These are phyloP conservation scores for Corynascus novoguineensis DNA, from an alignment of 495 filamentous ascomycete genomes.

Conservation along the genomic window DNA sequence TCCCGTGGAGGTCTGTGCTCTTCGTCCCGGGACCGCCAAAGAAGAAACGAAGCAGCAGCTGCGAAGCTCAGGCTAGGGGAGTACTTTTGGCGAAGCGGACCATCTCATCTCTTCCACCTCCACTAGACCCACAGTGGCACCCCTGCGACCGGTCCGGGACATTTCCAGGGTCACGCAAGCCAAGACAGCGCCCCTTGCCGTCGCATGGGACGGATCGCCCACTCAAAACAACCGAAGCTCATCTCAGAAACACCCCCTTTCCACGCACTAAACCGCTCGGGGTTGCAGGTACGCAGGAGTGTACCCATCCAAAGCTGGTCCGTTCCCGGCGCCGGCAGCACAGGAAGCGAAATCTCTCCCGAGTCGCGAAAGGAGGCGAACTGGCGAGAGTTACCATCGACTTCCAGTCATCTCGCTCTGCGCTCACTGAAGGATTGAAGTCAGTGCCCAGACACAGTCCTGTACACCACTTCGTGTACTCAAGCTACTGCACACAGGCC, in stretches of 20 bases:
- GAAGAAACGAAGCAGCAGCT: too few relatives aligned
- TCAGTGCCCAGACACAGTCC: too few relatives aligned
- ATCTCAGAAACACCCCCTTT: constrained; percentile 10
- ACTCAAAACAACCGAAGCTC: constrained; percentile 11
- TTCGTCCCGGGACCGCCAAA: too few relatives aligned
- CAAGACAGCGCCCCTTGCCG: neutral
- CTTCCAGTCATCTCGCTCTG: neutral
- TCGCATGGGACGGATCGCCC: constrained; percentile 10
- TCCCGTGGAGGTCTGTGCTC: too few relatives aligned
- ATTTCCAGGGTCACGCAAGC: neutral
- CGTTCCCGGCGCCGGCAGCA: neutral
- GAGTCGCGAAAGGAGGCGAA: neutral
- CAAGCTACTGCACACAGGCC: neutral
- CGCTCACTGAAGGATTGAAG: too few relatives aligned
- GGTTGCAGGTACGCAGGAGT: neutral
- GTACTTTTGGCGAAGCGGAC: too few relatives aligned
- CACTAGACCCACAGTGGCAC: neutral
- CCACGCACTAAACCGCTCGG: constrained; percentile 14
- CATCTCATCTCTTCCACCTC: too few relatives aligned
- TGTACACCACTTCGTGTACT: too few relatives aligned
- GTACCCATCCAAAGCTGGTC: constrained; percentile 11
- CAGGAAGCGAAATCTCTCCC: constrained; percentile 2
- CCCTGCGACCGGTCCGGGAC: neutral
- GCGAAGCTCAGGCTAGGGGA: too few relatives aligned
- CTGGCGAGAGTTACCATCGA: too few relatives aligned